Conservation (phyloP, 805 yeast genomes). For the Sugiyamaella marilandica region DNA sequence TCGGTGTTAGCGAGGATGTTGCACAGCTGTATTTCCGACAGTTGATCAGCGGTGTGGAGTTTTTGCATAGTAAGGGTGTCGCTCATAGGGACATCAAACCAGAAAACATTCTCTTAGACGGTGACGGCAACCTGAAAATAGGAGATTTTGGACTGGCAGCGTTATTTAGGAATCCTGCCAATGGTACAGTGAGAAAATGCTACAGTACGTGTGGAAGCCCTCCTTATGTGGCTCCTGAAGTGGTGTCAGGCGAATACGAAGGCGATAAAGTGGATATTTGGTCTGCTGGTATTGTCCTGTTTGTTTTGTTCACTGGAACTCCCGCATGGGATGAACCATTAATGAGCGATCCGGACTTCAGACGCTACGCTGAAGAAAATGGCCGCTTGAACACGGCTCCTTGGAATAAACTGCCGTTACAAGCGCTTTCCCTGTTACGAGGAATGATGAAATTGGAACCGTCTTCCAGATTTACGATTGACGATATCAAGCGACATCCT, state of each 20-base stretch:
- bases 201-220: slow-evolving; percentile 60
- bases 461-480: slow-evolving; percentile 39
- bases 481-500: slow-evolving; percentile 44
- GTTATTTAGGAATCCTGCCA: slow-evolving; percentile 45
- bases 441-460: slow-evolving; percentile 50
- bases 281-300: slow-evolving; percentile 64
- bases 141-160: slow-evolving; percentile 76
- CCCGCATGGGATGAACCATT: slow-evolving; percentile 72
- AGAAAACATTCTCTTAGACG: slow-evolving; percentile 60
- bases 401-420: slow-evolving; percentile 51
- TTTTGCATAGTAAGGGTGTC: slow-evolving; percentile 57
- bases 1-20: slow-evolving; percentile 60
- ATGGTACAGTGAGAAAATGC: slow-evolving; percentile 36
- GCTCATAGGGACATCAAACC: slow-evolving; percentile 66
- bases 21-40: slow-evolving; percentile 69
- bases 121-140: slow-evolving; percentile 60
- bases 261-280: slow-evolving; percentile 59
- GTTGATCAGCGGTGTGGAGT: slow-evolving; percentile 54
- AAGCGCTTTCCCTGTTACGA: slow-evolving; percentile 47
- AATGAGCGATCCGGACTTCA: slow-evolving; percentile 45
- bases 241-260: slow-evolving; percentile 47
- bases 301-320: slow-evolving; percentile 59
- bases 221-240: slow-evolving; percentile 78
- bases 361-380: slow-evolving; percentile 37
- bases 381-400: slow-evolving; percentile 46